Base-by-base conservation (phyloP, 2,329 filamentous ascomycete genomes). In the Aspergillus unguis region DNA sequence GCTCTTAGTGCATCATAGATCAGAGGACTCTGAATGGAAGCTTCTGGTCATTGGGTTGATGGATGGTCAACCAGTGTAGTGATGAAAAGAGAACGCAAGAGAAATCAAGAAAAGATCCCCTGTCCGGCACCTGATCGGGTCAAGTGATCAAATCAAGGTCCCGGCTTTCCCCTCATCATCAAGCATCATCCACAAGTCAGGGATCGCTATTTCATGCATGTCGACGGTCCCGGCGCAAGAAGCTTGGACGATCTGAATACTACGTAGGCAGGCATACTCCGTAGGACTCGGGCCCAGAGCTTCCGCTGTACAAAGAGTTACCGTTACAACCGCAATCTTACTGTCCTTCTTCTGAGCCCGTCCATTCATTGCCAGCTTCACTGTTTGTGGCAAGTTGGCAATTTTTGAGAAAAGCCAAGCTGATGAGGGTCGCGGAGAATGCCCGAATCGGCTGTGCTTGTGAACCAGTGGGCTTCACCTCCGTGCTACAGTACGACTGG, bases 101-200 rank as follows among this genome's bases (percentile, higher is more conserved):
- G 17, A 17, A 27, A 48, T 40, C 36, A 43, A 29, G 49, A 17
- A 47, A 26, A 42, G 29, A 27, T 42, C 23, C 48, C 42, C 36
- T 47, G 44, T 31, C 44, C n/a, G 26, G 35, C 44, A 53, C 50
- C 38, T 52, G 50, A 52, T 40, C 44, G 23, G 33, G 50, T 53
- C 50, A 8, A 25, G 38, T 7, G 8, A 17, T 41, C 17, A 27
- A 25, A 29, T 31, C 29, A 27, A 8, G 5, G 28, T 28, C 46
- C 28, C 28, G 17, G n/a, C 28, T 26, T 36, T 36, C 29, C 37
- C 44, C 31, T 43, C 25, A 37, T n/a, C 26, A 25, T 36, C 44
- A 41, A 40, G 32, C 32, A 33, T 33, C 32, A 33, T 7, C 32
- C 45, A 43, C 42, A 32, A 23, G 17, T 25, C n/a, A 48, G 33